phyloP scores from a whole-genome alignment of 2,329 filamentous ascomycete species.

The Endocalyx cinctus region DNA sequence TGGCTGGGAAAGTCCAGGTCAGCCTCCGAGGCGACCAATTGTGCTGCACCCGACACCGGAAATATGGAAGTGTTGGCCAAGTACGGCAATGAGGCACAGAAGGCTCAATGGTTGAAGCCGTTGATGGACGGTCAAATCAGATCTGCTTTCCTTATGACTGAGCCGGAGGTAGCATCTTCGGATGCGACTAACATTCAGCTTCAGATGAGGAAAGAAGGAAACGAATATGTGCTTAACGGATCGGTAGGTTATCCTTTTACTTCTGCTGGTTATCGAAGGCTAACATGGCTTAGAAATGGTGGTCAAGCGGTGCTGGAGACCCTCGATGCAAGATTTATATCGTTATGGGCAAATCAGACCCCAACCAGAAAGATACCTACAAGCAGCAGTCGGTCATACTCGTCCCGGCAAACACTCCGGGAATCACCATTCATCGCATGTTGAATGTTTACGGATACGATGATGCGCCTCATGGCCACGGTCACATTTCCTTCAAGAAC shows the following conservation, averaged over 20 bases:
- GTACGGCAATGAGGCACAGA: conserved; percentile 82
- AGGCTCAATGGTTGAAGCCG: conserved; percentile 76
- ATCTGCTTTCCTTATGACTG: conserved; percentile 91
- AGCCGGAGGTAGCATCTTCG: conserved; percentile 80
- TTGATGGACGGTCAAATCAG: conserved; percentile 81
- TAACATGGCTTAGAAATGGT: conserved; percentile 74
- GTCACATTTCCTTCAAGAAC: conserved; percentile 83
- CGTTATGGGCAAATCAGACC: conserved; percentile 91
- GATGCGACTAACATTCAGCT: conserved; percentile 93
- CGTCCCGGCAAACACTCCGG: conserved; percentile 74
- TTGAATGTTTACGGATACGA: conserved; percentile 92
- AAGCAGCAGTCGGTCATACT: conserved; percentile 90
- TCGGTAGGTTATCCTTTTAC: conserved; percentile 53
- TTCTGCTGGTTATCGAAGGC: no score
- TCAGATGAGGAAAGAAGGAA: conserved; percentile 74
- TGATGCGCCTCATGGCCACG: conserved; percentile 97
- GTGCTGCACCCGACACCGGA: conserved; percentile 84
- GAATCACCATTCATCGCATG: conserved; percentile 92
- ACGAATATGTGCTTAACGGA: conserved; percentile 89
- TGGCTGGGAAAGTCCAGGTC: conserved; percentile 80
- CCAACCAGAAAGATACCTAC: conserved; percentile 71
- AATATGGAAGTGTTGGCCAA: conserved; percentile 96
- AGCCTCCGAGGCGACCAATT: conserved; percentile 86
- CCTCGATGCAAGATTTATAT: conserved; percentile 89
- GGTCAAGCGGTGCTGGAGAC: conserved; percentile 94